Evolutionary conservation across 2,329 filamentous ascomycete genomes (phyloP).

Genomic region (Eutypella sp.): DNA sequence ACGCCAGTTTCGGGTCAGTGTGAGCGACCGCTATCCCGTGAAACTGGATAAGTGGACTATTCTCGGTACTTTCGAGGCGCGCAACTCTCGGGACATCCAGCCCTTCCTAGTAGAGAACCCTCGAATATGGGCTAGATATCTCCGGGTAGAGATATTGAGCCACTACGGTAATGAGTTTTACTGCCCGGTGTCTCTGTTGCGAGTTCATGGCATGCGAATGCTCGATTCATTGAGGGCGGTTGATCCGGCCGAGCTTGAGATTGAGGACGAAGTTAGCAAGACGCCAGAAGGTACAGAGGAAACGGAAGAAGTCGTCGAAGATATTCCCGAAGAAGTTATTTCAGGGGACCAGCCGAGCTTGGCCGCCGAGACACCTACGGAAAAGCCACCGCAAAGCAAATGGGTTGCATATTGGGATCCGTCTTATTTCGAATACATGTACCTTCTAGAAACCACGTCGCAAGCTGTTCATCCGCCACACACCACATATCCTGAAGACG

Average conservation of each 20-base stretch:
- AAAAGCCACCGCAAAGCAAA: constrained; percentile 14
- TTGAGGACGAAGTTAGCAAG: constrained; percentile 39
- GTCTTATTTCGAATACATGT: constrained; percentile 21
- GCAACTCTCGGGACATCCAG: constrained; percentile 90
- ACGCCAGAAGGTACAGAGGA: constrained; percentile 28
- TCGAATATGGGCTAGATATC: constrained; percentile 90
- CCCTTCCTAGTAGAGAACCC: constrained; percentile 92
- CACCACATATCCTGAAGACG: constrained; percentile 6
- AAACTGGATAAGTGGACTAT: constrained; percentile 90
- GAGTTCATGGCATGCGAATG: constrained; percentile 94
- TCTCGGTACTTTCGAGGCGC: constrained; percentile 81
- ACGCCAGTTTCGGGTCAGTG: constrained; percentile 82
- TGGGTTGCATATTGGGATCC: constrained; percentile 23
- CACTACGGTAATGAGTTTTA: constrained; percentile 98
- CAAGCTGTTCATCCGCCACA: constrained; percentile 7
- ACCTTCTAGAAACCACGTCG: constrained; percentile 13
- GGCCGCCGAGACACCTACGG: constrained; percentile 15
- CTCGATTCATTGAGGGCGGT: constrained; percentile 88
- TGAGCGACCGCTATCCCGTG: constrained; percentile 90
- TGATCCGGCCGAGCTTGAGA: constrained; percentile 61
- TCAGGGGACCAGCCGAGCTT: constrained; percentile 15
- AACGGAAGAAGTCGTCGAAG: constrained; percentile 13
- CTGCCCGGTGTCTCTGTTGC: constrained; percentile 83
- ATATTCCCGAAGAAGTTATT: constrained; percentile 14
- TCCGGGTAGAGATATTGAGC: constrained; percentile 84